A percentile compares a stretch with the other conserved stretches of the same genome.
These are phyloP conservation scores for Betula pendula DNA, from an alignment of 306 rosid species.

Conservation along the genomic window DNA sequence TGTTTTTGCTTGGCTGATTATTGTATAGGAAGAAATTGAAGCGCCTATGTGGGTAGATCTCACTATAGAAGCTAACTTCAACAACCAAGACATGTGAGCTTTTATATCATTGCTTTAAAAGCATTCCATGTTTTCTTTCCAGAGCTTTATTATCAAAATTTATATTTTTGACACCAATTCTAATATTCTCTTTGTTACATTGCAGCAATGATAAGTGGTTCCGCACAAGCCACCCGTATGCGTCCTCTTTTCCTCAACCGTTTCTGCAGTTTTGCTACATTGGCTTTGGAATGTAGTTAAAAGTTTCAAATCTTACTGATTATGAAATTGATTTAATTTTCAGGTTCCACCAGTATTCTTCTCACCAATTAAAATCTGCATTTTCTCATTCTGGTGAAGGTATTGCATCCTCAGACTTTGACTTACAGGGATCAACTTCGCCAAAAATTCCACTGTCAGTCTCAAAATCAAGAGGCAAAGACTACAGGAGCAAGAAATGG, in stretches of 20 bases:
- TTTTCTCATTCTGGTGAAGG: constrained; percentile 52
- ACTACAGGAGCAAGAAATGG: constrained; percentile 58
- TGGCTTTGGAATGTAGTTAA: not conserved
- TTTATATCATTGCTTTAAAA: constrained; percentile 14
- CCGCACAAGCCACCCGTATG: constrained; percentile 65
- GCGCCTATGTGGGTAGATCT: constrained; percentile 92
- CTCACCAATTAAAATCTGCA: constrained; percentile 55
- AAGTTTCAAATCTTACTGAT: constrained; percentile 14
- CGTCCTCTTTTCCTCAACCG: constrained; percentile 5
- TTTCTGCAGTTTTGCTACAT: not conserved
- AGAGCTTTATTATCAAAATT: constrained; percentile 3
- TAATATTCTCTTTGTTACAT: constrained; percentile 17
- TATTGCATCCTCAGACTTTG: constrained; percentile 34
- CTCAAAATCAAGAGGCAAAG: constrained; percentile 75
- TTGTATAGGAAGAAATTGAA: constrained; percentile 64
- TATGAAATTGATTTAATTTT: constrained; percentile 31
- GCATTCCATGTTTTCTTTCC: not conserved
- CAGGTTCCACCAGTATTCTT: constrained; percentile 78
- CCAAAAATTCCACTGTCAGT: constrained; percentile 66
- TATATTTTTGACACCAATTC: not conserved
- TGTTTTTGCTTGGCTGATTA: constrained; percentile 28
- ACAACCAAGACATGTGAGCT: constrained; percentile 50
- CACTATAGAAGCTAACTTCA: constrained; percentile 43
- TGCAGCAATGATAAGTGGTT: constrained; percentile 75
- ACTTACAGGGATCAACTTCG: constrained; percentile 33